Evolutionary conservation across 371 early-diverging fungal species (phyloP).

Genomic region (Zancudomyces culisetae): DNA sequence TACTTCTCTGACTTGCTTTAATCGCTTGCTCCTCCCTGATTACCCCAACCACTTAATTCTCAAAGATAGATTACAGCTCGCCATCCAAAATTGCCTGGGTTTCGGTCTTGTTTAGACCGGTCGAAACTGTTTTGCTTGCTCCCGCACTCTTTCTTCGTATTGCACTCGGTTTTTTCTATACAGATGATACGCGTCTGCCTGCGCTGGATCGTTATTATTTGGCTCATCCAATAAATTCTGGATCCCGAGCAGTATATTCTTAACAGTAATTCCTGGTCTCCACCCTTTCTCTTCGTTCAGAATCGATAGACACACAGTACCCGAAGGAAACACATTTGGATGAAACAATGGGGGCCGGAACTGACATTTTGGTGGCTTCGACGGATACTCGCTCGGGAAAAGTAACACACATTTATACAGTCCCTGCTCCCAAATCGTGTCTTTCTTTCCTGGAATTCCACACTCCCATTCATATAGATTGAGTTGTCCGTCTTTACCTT

Average conservation of each 20-base stretch:
- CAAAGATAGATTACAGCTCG: slow-evolving; percentile 48
- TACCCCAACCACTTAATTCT: slow-evolving; percentile 62
- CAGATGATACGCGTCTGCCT: slow-evolving; percentile 77
- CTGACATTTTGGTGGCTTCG: slow-evolving; percentile 71
- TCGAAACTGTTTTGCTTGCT: slow-evolving; percentile 37
- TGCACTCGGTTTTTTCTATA: slow-evolving; percentile 34
- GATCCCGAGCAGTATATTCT: slow-evolving; percentile 77
- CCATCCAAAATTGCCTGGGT: slow-evolving; percentile 74
- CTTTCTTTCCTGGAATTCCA: slow-evolving; percentile 83
- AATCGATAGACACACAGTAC: slow-evolving; percentile 98
- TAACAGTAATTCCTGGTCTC: slow-evolving; percentile 96
- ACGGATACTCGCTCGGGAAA: slow-evolving; percentile 83
- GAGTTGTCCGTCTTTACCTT: slow-evolving; percentile 55
- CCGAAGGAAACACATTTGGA: slow-evolving; percentile 97
- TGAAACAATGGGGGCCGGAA: slow-evolving; percentile 89
- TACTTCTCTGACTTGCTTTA: slow-evolving; percentile 78
- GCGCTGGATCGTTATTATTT: slow-evolving; percentile 91
- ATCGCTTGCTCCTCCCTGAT: slow-evolving; percentile 78
- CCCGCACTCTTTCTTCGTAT: slow-evolving; percentile 55
- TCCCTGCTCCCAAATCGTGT: slow-evolving; percentile 90
- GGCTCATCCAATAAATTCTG: slow-evolving; percentile 93
- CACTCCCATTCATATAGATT: slow-evolving; percentile 83
- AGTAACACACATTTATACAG: slow-evolving; percentile 74
- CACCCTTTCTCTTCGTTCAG: slow-evolving; percentile 90
- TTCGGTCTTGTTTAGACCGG: slow-evolving; percentile 49